Percentiles rank a stretch among this genome's conserved stretches.
phyloP scores from a whole-genome alignment of 805 yeast species.

The Brettanomyces bruxellensis region DNA sequence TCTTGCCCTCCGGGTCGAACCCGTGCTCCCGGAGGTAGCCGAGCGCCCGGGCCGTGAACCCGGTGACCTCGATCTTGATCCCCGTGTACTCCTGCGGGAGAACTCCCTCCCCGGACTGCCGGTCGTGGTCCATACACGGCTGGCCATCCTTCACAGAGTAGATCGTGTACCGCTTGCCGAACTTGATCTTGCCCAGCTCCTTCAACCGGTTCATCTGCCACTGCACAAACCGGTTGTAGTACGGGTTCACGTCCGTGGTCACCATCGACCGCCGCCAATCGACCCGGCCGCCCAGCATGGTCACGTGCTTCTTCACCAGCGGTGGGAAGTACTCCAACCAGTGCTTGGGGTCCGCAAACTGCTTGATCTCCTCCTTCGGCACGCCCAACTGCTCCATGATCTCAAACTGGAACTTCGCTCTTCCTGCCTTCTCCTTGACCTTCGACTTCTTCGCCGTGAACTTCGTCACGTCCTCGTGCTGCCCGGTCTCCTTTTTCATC shows the following conservation, averaged over 20 bases:
- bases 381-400: slow-evolving; percentile 94
- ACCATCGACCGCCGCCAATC: slow-evolving; percentile 97
- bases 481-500: slow-evolving; percentile 28
- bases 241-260: slow-evolving; percentile 92
- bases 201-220: slow-evolving; percentile 93
- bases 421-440: slow-evolving; percentile 89
- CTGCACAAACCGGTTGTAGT: slow-evolving; percentile 88
- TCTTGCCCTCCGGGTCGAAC: slow-evolving; percentile 44
- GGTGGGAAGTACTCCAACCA: slow-evolving; percentile 95
- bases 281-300: slow-evolving; percentile 79
- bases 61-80: slow-evolving; percentile 69
- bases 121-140: slow-evolving; percentile 99
- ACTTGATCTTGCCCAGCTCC: slow-evolving; percentile 84
- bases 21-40: slow-evolving; percentile 42
- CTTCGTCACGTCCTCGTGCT: slow-evolving; percentile 71
- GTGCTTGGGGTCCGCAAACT: slow-evolving; percentile 85
- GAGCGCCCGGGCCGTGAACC: slow-evolving; percentile 49
- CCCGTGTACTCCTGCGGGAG: slow-evolving; percentile 95
- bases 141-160: slow-evolving; percentile 98
- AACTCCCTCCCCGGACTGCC: slow-evolving; percentile 95
- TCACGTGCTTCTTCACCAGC: slow-evolving; percentile 71
- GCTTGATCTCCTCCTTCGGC: slow-evolving; percentile 68
- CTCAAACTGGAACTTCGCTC: slow-evolving; percentile 90
- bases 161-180: slow-evolving; percentile 96
- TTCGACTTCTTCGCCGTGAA: slow-evolving; percentile 90